Percentiles rank a stretch among this genome's conserved stretches.
These are phyloP conservation scores for Ustilago vetiveriae DNA, from an alignment of 1,284 basidiomycete species.

Conservation along the genomic window DNA sequence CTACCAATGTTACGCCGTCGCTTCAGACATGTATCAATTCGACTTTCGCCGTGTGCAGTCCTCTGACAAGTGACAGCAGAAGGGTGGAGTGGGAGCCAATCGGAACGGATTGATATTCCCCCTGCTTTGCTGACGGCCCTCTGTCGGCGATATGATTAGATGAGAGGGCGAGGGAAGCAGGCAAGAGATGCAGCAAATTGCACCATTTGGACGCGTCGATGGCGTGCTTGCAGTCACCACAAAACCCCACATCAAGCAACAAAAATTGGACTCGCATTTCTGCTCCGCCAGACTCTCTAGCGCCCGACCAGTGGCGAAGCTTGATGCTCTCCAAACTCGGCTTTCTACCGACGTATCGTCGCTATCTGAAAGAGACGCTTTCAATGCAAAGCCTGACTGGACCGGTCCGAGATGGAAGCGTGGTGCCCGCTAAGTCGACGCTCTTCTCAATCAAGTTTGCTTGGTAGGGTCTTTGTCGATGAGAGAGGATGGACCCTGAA, in stretches of 20 bases:
- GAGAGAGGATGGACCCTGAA: slow-evolving; percentile 28
- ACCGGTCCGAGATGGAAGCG: slow-evolving; percentile 16
- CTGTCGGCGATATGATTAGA: slow-evolving; percentile 24
- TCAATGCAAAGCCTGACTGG: slow-evolving; percentile 8
- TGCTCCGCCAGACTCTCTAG: slow-evolving; percentile 21
- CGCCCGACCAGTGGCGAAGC: slow-evolving; percentile 7
- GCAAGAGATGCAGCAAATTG: slow-evolving; percentile 24
- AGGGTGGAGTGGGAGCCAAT: slow-evolving; percentile 9
- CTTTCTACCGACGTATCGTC: slow-evolving; percentile 1
- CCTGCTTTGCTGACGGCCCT: too few relatives aligned
- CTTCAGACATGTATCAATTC: too few relatives aligned
- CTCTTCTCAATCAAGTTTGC: too few relatives aligned
- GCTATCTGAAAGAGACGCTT: too few relatives aligned
- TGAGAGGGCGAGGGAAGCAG: slow-evolving; percentile 16
- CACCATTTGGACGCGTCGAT: slow-evolving; percentile 21
- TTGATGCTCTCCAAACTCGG: too few relatives aligned
- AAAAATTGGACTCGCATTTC: neutral
- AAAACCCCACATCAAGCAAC: slow-evolving; percentile 10
- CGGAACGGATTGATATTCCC: slow-evolving; percentile 18
- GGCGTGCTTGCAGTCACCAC: too few relatives aligned
- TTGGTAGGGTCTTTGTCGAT: too few relatives aligned
- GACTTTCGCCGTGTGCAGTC: too few relatives aligned
- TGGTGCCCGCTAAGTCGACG: slow-evolving; percentile 16
- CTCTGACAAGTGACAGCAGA: neutral
- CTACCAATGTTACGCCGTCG: too few relatives aligned